phyloP scores from a whole-genome alignment of 805 yeast species.

The Lachancea sp. region DNA sequence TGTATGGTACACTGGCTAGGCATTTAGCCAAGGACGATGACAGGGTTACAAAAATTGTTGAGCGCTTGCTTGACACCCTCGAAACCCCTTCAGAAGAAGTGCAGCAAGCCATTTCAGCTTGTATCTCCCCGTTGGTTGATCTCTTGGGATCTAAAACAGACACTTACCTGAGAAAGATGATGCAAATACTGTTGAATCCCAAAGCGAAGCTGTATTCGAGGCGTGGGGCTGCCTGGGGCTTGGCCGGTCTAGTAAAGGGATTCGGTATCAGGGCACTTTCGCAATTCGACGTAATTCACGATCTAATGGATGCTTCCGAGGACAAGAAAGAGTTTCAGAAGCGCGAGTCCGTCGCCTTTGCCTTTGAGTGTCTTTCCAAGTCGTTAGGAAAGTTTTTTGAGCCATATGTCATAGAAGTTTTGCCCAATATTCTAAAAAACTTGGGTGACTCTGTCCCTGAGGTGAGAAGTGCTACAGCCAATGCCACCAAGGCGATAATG shows the following conservation, averaged over 20 bases:
- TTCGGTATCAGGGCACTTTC: constrained; percentile 74
- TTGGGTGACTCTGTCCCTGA: constrained; percentile 81
- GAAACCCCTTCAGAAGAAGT: constrained; percentile 87
- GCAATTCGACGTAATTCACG: constrained; percentile 69
- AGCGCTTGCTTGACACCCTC: constrained; percentile 64
- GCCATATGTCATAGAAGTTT: constrained; percentile 85
- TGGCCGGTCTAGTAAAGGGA: constrained; percentile 90
- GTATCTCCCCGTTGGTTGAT: constrained; percentile 76
- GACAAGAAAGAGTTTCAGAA: constrained; percentile 67
- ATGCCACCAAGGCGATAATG: constrained; percentile 86
- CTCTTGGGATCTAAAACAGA: constrained; percentile 46
- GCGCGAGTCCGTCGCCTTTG: constrained; percentile 84
- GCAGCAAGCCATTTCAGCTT: constrained; percentile 78
- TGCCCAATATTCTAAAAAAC: constrained; percentile 73
- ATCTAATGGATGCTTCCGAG: constrained; percentile 75
- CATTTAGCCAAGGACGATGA: constrained; percentile 65
- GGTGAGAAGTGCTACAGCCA: constrained; percentile 84
- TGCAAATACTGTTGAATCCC: constrained; percentile 51
- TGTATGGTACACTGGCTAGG: constrained; percentile 87
- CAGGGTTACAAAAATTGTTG: constrained; percentile 59
- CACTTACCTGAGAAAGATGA: constrained; percentile 49
- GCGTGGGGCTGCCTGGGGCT: constrained; percentile 94
- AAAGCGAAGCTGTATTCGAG: constrained; percentile 43
- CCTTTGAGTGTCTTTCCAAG: constrained; percentile 77
- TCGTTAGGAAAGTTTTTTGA: constrained; percentile 75